Conservation (phyloP, 495 filamentous ascomycete genomes). For the Neurospora sp. region DNA sequence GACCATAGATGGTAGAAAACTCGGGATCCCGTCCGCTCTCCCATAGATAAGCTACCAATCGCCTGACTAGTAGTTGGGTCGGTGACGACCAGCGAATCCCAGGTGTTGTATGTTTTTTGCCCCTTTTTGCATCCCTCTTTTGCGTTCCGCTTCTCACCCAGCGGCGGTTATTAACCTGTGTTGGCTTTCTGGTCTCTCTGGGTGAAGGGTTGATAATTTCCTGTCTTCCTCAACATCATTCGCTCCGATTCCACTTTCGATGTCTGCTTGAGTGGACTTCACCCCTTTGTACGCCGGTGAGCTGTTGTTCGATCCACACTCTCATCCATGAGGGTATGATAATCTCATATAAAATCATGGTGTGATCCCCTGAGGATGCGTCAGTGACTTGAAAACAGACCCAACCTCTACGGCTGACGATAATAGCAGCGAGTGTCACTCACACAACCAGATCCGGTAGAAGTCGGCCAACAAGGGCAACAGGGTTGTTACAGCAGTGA, state of each 20-base stretch:
- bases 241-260: background rate
- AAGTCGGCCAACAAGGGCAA: background rate
- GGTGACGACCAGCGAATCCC: slow-evolving; percentile 33
- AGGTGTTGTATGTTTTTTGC: slow-evolving; percentile 28
- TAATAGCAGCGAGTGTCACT: background rate
- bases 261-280: background rate
- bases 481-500: background rate
- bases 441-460: slow-evolving; percentile 1
- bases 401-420: background rate
- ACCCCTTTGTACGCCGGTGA: background rate
- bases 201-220: background rate
- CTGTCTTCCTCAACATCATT: background rate
- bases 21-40: slow-evolving; percentile 45
- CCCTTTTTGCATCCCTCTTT: background rate
- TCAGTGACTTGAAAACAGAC: background rate
- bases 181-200: background rate
- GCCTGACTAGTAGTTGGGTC: slow-evolving; percentile 25
- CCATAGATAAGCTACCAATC: slow-evolving; percentile 28
- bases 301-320: background rate
- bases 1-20: slow-evolving; percentile 16
- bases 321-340: background rate
- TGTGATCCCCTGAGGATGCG: background rate
- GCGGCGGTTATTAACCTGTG: background rate
- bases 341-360: background rate
- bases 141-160: background rate